Conservation (phyloP, 805 yeast genomes). For the Kuraishia borneana region DNA sequence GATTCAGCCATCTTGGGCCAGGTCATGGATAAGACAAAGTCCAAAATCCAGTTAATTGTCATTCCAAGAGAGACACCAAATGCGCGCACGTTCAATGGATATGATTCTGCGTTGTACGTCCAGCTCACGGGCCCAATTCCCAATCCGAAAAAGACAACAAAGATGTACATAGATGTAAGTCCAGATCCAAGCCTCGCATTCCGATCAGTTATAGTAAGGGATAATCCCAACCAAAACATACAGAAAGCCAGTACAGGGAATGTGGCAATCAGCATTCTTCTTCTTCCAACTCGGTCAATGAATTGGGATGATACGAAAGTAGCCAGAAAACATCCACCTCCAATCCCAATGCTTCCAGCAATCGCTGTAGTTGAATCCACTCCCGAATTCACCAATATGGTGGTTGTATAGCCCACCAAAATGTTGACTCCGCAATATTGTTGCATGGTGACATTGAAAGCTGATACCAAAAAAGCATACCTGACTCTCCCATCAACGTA, state of each 20-base stretch:
- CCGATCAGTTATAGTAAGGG: too few relatives aligned
- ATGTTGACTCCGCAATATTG: constrained; percentile 35
- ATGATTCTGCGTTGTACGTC: constrained; percentile 29
- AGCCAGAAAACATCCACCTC: constrained; percentile 32
- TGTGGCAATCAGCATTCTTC: constrained; percentile 24
- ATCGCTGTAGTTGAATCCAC: constrained; percentile 32
- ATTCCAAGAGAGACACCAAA: constrained; percentile 9
- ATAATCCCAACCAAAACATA: too few relatives aligned
- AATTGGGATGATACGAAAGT: constrained; percentile 19
- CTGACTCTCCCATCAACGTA: constrained; percentile 22
- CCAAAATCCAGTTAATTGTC: constrained; percentile 7
- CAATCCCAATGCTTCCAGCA: constrained; percentile 38
- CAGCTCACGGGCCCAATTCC: constrained; percentile 34
- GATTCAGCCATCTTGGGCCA: constrained; percentile 25
- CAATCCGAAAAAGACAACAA: constrained; percentile 6
- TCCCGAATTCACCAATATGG: constrained; percentile 41
- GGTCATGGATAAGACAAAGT: constrained; percentile 11
- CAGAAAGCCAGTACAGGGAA: too few relatives aligned
- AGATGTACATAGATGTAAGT: constrained; percentile 41
- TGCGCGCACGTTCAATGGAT: constrained; percentile 19
- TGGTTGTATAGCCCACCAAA: constrained; percentile 30
- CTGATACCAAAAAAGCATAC: constrained; percentile 22
- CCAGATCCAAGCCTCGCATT: too few relatives aligned
- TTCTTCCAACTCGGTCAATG: constrained; percentile 20
- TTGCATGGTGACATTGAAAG: constrained; percentile 19